These are phyloP conservation scores for Lumnitzera littorea DNA, from an alignment of 345 rosid species.

Conservation along the genomic window DNA sequence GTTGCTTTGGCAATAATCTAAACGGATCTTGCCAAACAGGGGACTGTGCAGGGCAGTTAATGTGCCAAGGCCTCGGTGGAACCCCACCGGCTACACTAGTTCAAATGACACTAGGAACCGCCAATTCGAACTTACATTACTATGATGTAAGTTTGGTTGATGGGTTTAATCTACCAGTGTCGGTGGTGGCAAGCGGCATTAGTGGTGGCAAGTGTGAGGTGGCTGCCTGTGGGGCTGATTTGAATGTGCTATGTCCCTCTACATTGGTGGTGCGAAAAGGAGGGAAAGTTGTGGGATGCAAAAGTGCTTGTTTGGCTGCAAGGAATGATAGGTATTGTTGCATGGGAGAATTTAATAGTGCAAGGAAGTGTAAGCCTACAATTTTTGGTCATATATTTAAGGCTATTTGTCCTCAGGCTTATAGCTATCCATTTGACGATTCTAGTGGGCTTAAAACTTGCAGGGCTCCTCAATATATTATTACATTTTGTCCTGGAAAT, in stretches of 20 bases:
- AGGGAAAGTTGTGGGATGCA: constrained; percentile 41
- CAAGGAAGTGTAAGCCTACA: constrained; percentile 30
- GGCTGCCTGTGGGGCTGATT: constrained; percentile 38
- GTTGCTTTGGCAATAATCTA: constrained; percentile 24
- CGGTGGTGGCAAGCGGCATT: constrained; percentile 26
- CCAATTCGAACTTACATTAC: constrained; percentile 35
- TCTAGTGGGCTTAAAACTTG: constrained; percentile 40
- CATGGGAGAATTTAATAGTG: constrained; percentile 32
- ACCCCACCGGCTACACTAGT: constrained; percentile 37
- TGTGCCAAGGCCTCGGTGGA: constrained; percentile 40
- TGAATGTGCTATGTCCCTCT: constrained; percentile 38
- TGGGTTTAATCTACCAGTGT: constrained; percentile 42
- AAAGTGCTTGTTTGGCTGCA: constrained; percentile 48
- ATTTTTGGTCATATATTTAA: constrained; percentile 34
- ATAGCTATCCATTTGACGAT: constrained; percentile 43
- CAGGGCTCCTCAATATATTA: constrained; percentile 33
- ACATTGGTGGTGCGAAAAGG: constrained; percentile 20
- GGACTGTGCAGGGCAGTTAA: constrained; percentile 32
- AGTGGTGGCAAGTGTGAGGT: constrained; percentile 32
- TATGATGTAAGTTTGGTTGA: constrained; percentile 49
- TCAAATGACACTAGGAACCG: constrained; percentile 41
- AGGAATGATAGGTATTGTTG: constrained; percentile 38
- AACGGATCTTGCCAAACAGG: constrained; percentile 45
- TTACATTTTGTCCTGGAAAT: constrained; percentile 44
- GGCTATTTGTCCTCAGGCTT: constrained; percentile 42